These are phyloP conservation scores for Gypsophila paniculata DNA, from an alignment of 179 eudicot species.

Conservation along the genomic window DNA sequence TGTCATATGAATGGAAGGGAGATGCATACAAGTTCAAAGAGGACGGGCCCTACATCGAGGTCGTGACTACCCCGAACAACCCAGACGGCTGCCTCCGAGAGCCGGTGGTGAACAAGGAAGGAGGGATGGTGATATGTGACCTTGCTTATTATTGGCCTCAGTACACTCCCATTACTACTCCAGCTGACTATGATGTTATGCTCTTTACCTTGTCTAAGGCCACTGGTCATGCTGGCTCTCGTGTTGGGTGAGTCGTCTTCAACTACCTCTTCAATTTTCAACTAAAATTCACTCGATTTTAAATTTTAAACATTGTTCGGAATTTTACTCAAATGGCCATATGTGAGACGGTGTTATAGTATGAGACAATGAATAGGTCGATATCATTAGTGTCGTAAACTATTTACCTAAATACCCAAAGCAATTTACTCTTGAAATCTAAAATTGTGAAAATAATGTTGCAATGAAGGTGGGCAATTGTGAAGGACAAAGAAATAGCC, in stretches of 20 bases:
- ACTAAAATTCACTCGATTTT: too few species aligned
- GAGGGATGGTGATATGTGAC: constrained; percentile 57
- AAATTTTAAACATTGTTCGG: too few species aligned
- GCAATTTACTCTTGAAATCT: not conserved
- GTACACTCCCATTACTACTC: constrained; percentile 55
- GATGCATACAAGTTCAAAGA: constrained; percentile 45
- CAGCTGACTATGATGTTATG: constrained; percentile 61
- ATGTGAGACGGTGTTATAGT: too few species aligned
- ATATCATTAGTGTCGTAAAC: too few species aligned
- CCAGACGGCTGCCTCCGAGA: constrained; percentile 52
- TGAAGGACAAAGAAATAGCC: constrained; percentile 66
- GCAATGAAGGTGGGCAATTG: constrained; percentile 69
- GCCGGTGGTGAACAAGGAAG: constrained; percentile 27
- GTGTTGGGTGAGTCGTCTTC: constrained; percentile 55
- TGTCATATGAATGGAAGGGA: constrained; percentile 57
- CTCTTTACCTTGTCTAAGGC: constrained; percentile 76
- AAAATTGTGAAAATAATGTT: not conserved
- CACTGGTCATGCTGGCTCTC: constrained; percentile 92
- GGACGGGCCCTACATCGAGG: constrained; percentile 51
- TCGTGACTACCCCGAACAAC: constrained; percentile 75
- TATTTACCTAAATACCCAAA: not conserved
- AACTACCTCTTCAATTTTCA: too few species aligned
- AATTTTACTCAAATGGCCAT: too few species aligned
- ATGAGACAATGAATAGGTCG: too few species aligned
- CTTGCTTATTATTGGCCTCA: constrained; percentile 95